Percentiles rank a stretch among this genome's conserved stretches.
These are phyloP conservation scores for Talaromyces trachyspermus DNA, from an alignment of 495 filamentous ascomycete genomes.

Conservation along the genomic window DNA sequence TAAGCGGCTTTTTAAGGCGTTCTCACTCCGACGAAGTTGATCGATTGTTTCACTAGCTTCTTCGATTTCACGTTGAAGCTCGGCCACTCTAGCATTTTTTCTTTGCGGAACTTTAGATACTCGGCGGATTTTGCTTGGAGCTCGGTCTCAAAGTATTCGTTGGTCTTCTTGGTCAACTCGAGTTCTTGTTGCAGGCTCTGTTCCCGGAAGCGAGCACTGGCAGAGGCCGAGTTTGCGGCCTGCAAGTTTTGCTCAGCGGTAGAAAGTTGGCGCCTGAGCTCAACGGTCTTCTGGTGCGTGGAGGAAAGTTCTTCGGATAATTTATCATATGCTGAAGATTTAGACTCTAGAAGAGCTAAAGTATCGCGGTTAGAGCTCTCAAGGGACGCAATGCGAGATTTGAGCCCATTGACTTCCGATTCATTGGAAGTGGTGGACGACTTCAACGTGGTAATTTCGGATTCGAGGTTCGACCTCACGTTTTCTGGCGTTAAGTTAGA, in stretches of 20 bases:
- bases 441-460: slow-evolving; percentile 72
- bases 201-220: slow-evolving; percentile 76
- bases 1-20: slow-evolving; percentile 67
- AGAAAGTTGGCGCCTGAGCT: slow-evolving; percentile 72
- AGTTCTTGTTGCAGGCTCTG: slow-evolving; percentile 83
- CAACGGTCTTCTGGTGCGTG: slow-evolving; percentile 81
- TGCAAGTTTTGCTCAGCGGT: slow-evolving; percentile 75
- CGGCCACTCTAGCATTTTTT: slow-evolving; percentile 82
- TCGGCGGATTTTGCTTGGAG: slow-evolving; percentile 82
- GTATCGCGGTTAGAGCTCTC: slow-evolving; percentile 90
- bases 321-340: slow-evolving; percentile 75
- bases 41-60: slow-evolving; percentile 71
- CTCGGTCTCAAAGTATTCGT: slow-evolving; percentile 86
- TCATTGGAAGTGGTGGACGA: slow-evolving; percentile 66
- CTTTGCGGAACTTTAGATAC: slow-evolving; percentile 83
- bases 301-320: slow-evolving; percentile 78
- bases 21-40: slow-evolving; percentile 68
- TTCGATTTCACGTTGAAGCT: slow-evolving; percentile 82
- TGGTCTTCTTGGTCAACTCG: slow-evolving; percentile 74
- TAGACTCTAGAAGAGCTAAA: slow-evolving; percentile 78
- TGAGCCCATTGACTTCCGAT: slow-evolving; percentile 68
- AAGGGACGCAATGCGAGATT: slow-evolving; percentile 71
- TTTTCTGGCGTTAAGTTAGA: slow-evolving; percentile 45
- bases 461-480: slow-evolving; percentile 58
- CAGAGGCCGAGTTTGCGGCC: slow-evolving; percentile 65